phyloP scores from a whole-genome alignment of 2,329 filamentous ascomycete genomes.

The Cercospora citrullina region DNA sequence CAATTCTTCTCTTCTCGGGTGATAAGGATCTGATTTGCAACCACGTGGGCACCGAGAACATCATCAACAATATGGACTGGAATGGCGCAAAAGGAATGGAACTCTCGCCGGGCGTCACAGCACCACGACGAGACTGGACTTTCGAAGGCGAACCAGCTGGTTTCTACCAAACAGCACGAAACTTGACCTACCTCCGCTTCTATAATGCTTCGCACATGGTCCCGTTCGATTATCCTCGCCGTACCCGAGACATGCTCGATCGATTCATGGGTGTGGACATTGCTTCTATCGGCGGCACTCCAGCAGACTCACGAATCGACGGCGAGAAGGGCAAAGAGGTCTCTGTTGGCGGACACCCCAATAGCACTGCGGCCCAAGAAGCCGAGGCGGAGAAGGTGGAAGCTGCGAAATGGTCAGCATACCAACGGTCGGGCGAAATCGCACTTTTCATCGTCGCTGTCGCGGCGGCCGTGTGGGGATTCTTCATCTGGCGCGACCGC shows the following conservation, averaged over 20 bases:
- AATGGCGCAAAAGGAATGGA: slow-evolving; percentile 92
- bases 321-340: slow-evolving; percentile 79
- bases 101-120: slow-evolving; percentile 79
- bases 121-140: slow-evolving; percentile 89
- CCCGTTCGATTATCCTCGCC: slow-evolving; percentile 85
- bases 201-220: slow-evolving; percentile 98
- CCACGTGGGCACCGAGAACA: slow-evolving; percentile 85
- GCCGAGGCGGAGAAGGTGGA: slow-evolving; percentile 72
- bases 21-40: slow-evolving; percentile 97
- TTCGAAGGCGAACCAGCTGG: slow-evolving; percentile 87
- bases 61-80: slow-evolving; percentile 90
- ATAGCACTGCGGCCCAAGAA: slow-evolving; percentile 66
- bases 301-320: slow-evolving; percentile 77
- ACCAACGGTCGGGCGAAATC: slow-evolving; percentile 82
- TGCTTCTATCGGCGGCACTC: slow-evolving; percentile 76
- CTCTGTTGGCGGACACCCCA: slow-evolving; percentile 68
- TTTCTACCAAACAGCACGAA: slow-evolving; percentile 91
- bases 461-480: slow-evolving; percentile 72
- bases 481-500: slow-evolving; percentile 61
- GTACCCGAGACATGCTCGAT: slow-evolving; percentile 93
- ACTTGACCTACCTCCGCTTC: slow-evolving; percentile 92
- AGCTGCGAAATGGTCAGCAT: slow-evolving; percentile 83
- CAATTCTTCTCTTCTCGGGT: slow-evolving; percentile 85
- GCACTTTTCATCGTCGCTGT: slow-evolving; percentile 79
- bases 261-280: slow-evolving; percentile 95